Evolutionary conservation across 2,329 filamentous ascomycete species (phyloP).

Genomic region (Aspergillus fischeri): DNA sequence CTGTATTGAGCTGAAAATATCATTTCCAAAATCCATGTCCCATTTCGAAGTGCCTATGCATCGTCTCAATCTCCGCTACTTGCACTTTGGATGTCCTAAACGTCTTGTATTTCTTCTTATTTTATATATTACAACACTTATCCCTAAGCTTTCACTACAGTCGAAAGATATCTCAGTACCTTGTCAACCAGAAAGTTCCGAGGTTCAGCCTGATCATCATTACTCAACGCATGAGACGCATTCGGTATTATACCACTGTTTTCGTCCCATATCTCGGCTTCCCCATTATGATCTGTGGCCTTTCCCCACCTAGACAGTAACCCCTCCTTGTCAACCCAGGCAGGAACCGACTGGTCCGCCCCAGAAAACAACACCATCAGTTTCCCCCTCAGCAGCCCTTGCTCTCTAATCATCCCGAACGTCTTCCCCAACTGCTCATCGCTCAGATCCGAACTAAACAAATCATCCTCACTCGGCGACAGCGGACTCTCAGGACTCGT

Average conservation of each 20-base stretch:
- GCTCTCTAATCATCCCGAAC: conserved; percentile 53
- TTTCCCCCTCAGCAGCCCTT: conserved; percentile 36
- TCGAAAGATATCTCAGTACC: conserved; percentile 24
- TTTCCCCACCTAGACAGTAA: conserved; percentile 41
- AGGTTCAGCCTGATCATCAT: conserved; percentile 31
- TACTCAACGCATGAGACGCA: conserved; percentile 34
- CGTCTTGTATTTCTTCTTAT: too few relatives aligned
- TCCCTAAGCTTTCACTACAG: background rate
- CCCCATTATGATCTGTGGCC: conserved; percentile 31
- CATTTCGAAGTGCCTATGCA: too few relatives aligned
- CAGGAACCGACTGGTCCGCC: conserved; percentile 44
- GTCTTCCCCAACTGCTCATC: conserved; percentile 54
- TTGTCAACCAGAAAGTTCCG: conserved; percentile 22
- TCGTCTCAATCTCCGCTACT: too few relatives aligned
- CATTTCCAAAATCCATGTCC: too few relatives aligned
- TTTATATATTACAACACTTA: too few relatives aligned
- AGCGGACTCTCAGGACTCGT: conserved; percentile 50
- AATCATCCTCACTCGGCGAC: conserved; percentile 71
- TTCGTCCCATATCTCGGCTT: conserved; percentile 43
- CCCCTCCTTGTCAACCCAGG: conserved; percentile 44
- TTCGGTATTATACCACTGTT: conserved; percentile 45
- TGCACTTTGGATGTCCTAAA: background rate
- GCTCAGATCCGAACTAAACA: conserved; percentile 72
- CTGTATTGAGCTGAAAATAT: too few relatives aligned
- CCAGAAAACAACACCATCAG: conserved; percentile 47